phyloP scores from a whole-genome alignment of 139 green algal species.

The Chlorella vulgaris region DNA sequence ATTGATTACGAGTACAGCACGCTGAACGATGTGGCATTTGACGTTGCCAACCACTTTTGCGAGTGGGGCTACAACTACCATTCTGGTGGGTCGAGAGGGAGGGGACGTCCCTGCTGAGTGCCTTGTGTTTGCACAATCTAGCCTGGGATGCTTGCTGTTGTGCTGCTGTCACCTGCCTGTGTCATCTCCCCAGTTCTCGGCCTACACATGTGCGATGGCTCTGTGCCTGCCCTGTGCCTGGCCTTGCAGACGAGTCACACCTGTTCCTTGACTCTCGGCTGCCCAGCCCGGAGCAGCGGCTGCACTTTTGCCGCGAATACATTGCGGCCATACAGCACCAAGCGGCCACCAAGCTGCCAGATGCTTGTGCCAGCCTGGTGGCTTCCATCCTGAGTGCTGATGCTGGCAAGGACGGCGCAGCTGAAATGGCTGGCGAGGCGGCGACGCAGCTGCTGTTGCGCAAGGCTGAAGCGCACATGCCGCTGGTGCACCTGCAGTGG shows the following conservation, averaged over 20 bases:
- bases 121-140: no score
- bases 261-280: constrained; percentile 57
- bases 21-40: constrained; percentile 55
- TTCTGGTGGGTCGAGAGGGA: background rate
- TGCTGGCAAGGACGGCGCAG: background rate
- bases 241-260: constrained; percentile 11
- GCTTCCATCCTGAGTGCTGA: background rate
- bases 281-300: constrained; percentile 50
- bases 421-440: background rate
- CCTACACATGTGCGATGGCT: no score
- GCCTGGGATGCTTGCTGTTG: no score
- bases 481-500: constrained; percentile 66
- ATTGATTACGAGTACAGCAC: constrained; percentile 80
- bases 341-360: background rate
- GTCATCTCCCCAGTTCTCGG: no score
- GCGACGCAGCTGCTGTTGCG: background rate
- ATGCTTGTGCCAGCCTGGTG: background rate
- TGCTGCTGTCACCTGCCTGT: no score
- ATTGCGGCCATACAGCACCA: constrained; percentile 28
- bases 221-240: background rate
- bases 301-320: constrained; percentile 51
- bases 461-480: constrained; percentile 48
- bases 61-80: constrained; percentile 74
- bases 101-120: no score
- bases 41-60: constrained; percentile 81